Evolutionary conservation across 192 early-diverging fungal species (phyloP), one percentile per base, ranked within the genome.

Genomic region (Linderina pennispora): DNA sequence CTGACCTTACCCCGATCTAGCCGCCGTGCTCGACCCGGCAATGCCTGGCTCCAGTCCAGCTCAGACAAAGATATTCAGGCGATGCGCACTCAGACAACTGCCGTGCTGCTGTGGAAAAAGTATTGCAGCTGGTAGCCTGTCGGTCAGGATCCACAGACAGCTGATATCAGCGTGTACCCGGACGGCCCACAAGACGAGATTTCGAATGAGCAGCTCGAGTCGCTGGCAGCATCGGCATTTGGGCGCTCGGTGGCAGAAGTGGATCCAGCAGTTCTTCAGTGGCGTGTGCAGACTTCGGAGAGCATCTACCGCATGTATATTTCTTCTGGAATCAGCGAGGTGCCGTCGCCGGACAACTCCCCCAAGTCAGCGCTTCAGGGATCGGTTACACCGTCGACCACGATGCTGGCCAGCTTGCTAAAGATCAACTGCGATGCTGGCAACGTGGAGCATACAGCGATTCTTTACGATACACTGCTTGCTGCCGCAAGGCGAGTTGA

Each of bases 271-370:
- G n/a, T 38, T 8, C 23, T 18, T 14, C 14, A 9, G 13, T 71
- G 67, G 67, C 55, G 67, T n/a, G 51, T 53, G 2, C 48, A 49
- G 8, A 56, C 61, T 11, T 51, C 45, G 1, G 67, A 71, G 45
- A 54, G 61, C 44, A 49, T 71, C 14, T 71, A 71, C 23, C 55
- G 56, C 9, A 47, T 48, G 4, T 64, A 46, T 36, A 39, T 71
- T 8, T 55, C 67, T 0, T 25, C 56, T 2, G 67, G 67, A 3
- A 63, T 71, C 14, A 28, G 36, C 17, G 60, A 71, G 33, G 44
- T 71, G 8, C 45, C 61, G 8, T 40, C 67, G 6, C 67, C 67
- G 1, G 67, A 64, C 32, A 23, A 42, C 9, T 33, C 60, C 15
- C 8, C 36, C 5, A 32, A 10, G 4, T 31, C 60, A 0, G 61